Evolutionary conservation across 257 asterid species (phyloP), one percentile per base, ranked within the genome.

Genomic region (Lithospermum erythrorhizon): DNA sequence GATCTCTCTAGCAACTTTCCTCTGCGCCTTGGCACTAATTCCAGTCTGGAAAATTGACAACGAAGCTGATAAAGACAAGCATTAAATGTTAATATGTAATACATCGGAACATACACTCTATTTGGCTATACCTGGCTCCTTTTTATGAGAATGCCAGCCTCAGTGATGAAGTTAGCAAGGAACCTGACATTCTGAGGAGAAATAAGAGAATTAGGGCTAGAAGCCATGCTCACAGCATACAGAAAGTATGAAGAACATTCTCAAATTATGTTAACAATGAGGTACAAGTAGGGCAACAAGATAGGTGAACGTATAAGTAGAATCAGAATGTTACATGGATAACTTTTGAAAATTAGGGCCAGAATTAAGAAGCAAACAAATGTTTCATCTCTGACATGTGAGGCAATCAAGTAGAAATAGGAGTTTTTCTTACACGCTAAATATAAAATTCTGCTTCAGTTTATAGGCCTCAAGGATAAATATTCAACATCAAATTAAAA

Each of bases 131-230:
- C 99, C 95, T 82, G 76, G 88, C 87, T 89, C 74, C 99, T 83
- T 74, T 93, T 89, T 77, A 65, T 70, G 21, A 93, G 75, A 70
- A 93, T 71, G 61, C 99, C 99, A 23, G 96, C 87, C 57, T 86
- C 96, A 0, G 97, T 93, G 69, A 89, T 64, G 75, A 93, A 93
- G 61, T 79, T 84, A 21, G 97, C 89, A 23, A 93, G 95, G 71
- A 89, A 93, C 70, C 76, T 64, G 72, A 93, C 99, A 72, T 93
- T 93, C 99, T 93, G 87, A 19, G 45, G 18, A 78, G 24, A 62
- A 17, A 27, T 22, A 56, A 51, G 25, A 35, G 19, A 56, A 70
- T 65, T 27, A 65, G 17, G 58, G 11, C 17, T 14, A 20, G 23
- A 52, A 9, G 27, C 27, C 53, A 24, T 18, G 15, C 41, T 15